phyloP scores from a whole-genome alignment of 768 basidiomycete genomes.

The Lactarius tabidus region DNA sequence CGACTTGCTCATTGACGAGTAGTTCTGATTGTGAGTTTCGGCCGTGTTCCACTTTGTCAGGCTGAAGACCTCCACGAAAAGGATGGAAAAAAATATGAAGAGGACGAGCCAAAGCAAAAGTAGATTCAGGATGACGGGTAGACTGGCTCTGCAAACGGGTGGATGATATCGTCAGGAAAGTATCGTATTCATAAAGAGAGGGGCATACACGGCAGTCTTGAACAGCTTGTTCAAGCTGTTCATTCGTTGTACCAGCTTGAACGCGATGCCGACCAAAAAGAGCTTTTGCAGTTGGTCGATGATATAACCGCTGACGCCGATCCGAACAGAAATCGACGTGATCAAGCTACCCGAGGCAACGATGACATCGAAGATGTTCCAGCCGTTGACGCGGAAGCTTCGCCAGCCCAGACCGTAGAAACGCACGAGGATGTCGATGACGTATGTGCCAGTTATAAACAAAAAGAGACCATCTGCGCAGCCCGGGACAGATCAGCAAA shows the following conservation, averaged over 20 bases:
- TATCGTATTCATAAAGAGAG: neutral
- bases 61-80: slow-evolving; percentile 87
- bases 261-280: slow-evolving; percentile 88
- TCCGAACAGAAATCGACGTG: slow-evolving; percentile 71
- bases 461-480: slow-evolving; percentile 72
- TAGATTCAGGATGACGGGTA: slow-evolving; percentile 82
- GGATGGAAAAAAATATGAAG: slow-evolving; percentile 87
- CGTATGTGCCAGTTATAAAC: slow-evolving; percentile 62
- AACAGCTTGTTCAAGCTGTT: slow-evolving; percentile 90
- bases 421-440: slow-evolving; percentile 74
- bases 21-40: slow-evolving; percentile 71
- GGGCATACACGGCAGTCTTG: slow-evolving; percentile 87
- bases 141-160: slow-evolving; percentile 55
- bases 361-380: slow-evolving; percentile 89
- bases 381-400: slow-evolving; percentile 85
- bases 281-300: slow-evolving; percentile 77
- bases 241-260: slow-evolving; percentile 90
- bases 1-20: slow-evolving; percentile 70
- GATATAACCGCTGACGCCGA: slow-evolving; percentile 46
- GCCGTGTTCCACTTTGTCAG: slow-evolving; percentile 79
- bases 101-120: slow-evolving; percentile 84
- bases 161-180: neutral
- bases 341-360: slow-evolving; percentile 78
- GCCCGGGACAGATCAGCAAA: slow-evolving; percentile 8
- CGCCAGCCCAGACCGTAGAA: slow-evolving; percentile 78